Conservation (phyloP, 78 protist genomes). For the Diacronema lutheri region DNA sequence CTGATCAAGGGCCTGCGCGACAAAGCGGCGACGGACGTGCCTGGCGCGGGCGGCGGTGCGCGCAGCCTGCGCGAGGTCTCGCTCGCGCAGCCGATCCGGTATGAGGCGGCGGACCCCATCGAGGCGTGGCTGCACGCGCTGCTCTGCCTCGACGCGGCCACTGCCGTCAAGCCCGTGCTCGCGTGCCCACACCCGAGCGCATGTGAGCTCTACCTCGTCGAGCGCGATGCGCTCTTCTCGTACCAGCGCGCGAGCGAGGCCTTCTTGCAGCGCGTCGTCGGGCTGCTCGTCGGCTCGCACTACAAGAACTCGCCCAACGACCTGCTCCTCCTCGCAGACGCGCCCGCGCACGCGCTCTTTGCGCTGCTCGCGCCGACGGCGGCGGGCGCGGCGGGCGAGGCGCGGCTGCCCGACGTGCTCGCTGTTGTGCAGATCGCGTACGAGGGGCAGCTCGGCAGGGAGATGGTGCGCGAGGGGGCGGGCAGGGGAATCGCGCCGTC, state of each 20-base stretch:
- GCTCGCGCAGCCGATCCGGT: constrained; percentile 96
- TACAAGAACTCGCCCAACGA: constrained; percentile 99
- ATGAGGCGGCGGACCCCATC: constrained; percentile 63
- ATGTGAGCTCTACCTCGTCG: constrained; percentile 92
- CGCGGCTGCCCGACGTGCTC: constrained; percentile 86
- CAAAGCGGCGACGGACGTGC: no score
- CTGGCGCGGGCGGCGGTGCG: constrained; percentile 18
- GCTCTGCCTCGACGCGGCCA: constrained; percentile 89
- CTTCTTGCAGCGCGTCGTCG: constrained; percentile 84
- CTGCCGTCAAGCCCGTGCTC: neutral
- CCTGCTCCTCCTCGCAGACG: constrained; percentile 95
- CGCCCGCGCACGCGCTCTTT: constrained; percentile 97
- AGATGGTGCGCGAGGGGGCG: constrained; percentile 48
- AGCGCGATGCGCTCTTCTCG: constrained; percentile 97
- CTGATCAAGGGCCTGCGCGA: constrained; percentile 86
- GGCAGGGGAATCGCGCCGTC: constrained; percentile 72
- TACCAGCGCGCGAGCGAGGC: constrained; percentile 89
- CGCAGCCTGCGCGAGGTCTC: constrained; percentile 75
- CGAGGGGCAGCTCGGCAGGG: constrained; percentile 88
- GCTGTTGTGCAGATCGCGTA: constrained; percentile 89
- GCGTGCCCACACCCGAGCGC: constrained; percentile 84
- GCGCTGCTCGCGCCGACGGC: constrained; percentile 83
- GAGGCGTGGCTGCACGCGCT: constrained; percentile 48
- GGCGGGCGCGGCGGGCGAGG: constrained; percentile 8
- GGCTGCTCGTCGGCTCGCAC: constrained; percentile 95